phyloP scores from a whole-genome alignment of 1,139 yeast species.

The Geotrichum fermentans region DNA sequence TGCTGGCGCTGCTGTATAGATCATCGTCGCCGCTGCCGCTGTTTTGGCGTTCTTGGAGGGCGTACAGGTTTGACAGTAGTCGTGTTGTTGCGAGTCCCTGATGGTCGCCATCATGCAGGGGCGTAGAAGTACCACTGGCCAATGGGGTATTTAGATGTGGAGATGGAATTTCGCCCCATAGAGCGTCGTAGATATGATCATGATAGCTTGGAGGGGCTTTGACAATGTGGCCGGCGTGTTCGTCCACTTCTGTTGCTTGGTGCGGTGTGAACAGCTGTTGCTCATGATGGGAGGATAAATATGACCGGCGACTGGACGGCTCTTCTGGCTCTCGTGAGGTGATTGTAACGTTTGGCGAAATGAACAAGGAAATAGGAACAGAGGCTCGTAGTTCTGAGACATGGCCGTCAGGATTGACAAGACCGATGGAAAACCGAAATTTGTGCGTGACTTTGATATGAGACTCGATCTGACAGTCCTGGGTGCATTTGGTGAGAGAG shows the following conservation, averaged over 20 bases:
- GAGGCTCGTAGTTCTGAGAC: slow-evolving; percentile 73
- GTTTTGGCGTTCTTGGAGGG: slow-evolving; percentile 14
- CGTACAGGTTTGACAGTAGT: slow-evolving; percentile 11
- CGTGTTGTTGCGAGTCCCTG: background rate
- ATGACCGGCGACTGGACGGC: slow-evolving; percentile 27
- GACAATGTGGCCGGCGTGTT: background rate
- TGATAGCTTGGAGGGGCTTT: slow-evolving; percentile 90
- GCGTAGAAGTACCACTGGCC: slow-evolving; percentile 13
- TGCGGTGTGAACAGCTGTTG: slow-evolving; percentile 13
- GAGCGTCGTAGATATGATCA: slow-evolving; percentile 75
- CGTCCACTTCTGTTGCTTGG: background rate
- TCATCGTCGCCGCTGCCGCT: background rate
- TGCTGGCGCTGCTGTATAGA: slow-evolving; percentile 26
- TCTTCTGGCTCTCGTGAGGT: slow-evolving; percentile 38
- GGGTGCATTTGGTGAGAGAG: slow-evolving; percentile 68
- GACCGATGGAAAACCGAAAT: slow-evolving; percentile 57
- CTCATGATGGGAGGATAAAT: slow-evolving; percentile 14
- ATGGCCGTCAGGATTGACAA: slow-evolving; percentile 70
- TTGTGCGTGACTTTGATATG: slow-evolving; percentile 67
- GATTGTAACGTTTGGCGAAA: slow-evolving; percentile 75
- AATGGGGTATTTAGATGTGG: slow-evolving; percentile 54
- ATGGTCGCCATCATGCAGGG: slow-evolving; percentile 2
- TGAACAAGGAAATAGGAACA: slow-evolving; percentile 61
- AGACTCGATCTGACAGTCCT: slow-evolving; percentile 64
- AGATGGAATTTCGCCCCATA: slow-evolving; percentile 64